A percentile compares a stretch with the other conserved stretches of the same genome.
Conservation (phyloP, 129 eudicot genomes). For the Flaveria linearis region DNA sequence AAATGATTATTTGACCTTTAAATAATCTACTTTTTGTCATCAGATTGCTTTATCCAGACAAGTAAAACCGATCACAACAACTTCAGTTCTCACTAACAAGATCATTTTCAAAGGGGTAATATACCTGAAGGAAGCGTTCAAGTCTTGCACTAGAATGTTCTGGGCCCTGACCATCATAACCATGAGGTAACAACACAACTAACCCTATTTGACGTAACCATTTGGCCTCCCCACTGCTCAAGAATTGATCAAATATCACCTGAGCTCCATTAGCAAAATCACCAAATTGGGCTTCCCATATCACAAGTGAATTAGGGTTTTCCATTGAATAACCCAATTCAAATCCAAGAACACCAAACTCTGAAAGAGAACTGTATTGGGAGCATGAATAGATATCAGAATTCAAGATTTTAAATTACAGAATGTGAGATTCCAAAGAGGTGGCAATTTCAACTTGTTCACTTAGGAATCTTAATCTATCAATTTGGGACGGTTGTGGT, state of each 20-base stretch:
- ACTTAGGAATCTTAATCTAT: neutral
- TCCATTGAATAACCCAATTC: conserved; percentile 99
- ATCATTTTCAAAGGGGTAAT: neutral
- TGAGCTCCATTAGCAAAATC: conserved; percentile 97
- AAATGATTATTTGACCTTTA: neutral
- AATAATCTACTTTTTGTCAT: neutral
- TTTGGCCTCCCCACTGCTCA: conserved; percentile 97
- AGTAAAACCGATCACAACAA: neutral
- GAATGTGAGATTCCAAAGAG: neutral
- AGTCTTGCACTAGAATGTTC: conserved; percentile 95
- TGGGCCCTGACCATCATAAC: conserved; percentile 99
- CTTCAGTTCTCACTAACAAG: neutral
- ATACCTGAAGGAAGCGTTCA: conserved; percentile 90
- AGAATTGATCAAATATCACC: conserved; percentile 86
- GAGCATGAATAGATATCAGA: conserved; percentile 22
- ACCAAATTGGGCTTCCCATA: conserved; percentile 99
- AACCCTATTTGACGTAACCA: conserved; percentile 94
- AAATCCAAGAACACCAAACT: conserved; percentile 94
- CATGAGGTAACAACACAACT: conserved; percentile 89
- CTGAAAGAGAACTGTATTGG: conserved; percentile 84
- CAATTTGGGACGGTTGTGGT: neutral
- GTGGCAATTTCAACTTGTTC: neutral
- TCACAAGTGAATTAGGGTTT: conserved; percentile 84
- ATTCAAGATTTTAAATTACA: neutral
- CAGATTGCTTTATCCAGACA: neutral